Evolutionary conservation across 2,329 filamentous ascomycete species (phyloP), one percentile per base, ranked within the genome.

Genomic region (Boeremia exigua): DNA sequence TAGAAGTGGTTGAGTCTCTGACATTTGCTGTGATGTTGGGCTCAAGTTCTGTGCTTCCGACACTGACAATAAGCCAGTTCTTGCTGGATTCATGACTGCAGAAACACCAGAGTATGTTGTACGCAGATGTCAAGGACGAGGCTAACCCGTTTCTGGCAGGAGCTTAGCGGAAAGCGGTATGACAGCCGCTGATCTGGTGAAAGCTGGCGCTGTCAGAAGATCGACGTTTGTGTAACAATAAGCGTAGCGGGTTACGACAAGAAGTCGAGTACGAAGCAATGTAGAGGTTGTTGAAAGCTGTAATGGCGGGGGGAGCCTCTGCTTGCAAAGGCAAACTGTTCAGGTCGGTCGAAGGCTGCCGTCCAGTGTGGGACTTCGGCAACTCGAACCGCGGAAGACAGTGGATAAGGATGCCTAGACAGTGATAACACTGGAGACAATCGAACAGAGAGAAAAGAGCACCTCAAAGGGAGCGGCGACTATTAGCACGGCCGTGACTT

Each of bases 1-100:
- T 10, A 57, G 42, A 10, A 57, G 54, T 36, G 54, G 48, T 6
- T 52, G 43, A 3, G 43, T 57, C 39, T 57, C 54, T 10, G 33
- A 17, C 48, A 45, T 39, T 9, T 53, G 48, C 27, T 48, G 54
- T 25, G 48, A 32, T 12, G 30, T 39, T 19, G 36, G 29, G 7
- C 8, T 45, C 32, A 37, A 23, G 3, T 36, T 19, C 9, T 40
- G 30, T 19, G 33, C 32, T 19, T 7, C 27, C n/a, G 25, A 23
- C n/a, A n/a, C 32, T 25, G 29, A 49, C 1, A 8, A 27, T 28
- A 14, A 27, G 10, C 9, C 19, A n/a, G 28, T 27, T 5, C 28
- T 44, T 11, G 27, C n/a, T 14, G 17, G 28, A n/a, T 23, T 34
- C 40, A 43, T 38, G 10, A 19, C 32, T 47, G 32, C 47, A n/a